phyloP scores from a whole-genome alignment of 148 eudicot species.

The Mesembryanthemum crystallinum region DNA sequence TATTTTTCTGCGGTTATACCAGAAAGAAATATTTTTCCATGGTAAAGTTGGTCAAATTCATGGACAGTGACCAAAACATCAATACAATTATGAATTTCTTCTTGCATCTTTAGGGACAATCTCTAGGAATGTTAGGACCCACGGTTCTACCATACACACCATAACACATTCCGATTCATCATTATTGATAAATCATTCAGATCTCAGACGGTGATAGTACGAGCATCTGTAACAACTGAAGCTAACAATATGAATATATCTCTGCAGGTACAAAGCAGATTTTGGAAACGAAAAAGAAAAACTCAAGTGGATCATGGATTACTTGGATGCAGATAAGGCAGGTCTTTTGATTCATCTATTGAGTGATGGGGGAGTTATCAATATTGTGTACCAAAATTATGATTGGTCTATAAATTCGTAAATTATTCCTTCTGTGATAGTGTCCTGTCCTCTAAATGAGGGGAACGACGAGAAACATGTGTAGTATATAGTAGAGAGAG shows the following conservation, averaged over 20 bases:
- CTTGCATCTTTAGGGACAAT: no score
- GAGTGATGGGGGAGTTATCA: constrained; percentile 61
- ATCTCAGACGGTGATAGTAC: background rate
- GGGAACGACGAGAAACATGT: background rate
- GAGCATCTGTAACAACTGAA: constrained; percentile 6
- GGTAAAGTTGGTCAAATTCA: background rate
- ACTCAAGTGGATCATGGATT: constrained; percentile 57
- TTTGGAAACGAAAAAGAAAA: constrained; percentile 73
- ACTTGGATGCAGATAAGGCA: constrained; percentile 71
- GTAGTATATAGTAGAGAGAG: background rate
- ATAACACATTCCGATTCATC: no score
- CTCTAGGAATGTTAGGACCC: no score
- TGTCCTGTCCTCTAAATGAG: background rate
- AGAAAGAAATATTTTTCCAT: background rate
- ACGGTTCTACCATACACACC: no score
- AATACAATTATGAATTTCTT: no score
- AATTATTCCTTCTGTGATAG: background rate
- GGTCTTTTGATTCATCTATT: constrained; percentile 82
- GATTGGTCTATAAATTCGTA: constrained; percentile 76
- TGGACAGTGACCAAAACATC: no score
- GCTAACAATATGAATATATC: background rate
- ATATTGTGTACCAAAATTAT: constrained; percentile 56
- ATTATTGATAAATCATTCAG: no score
- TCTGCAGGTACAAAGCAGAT: constrained; percentile 74
- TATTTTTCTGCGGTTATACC: background rate